A percentile compares a stretch with the other conserved stretches of the same genome.
phyloP scores from a whole-genome alignment of 2,329 filamentous ascomycete genomes.

The Calonectria multiphialidica region DNA sequence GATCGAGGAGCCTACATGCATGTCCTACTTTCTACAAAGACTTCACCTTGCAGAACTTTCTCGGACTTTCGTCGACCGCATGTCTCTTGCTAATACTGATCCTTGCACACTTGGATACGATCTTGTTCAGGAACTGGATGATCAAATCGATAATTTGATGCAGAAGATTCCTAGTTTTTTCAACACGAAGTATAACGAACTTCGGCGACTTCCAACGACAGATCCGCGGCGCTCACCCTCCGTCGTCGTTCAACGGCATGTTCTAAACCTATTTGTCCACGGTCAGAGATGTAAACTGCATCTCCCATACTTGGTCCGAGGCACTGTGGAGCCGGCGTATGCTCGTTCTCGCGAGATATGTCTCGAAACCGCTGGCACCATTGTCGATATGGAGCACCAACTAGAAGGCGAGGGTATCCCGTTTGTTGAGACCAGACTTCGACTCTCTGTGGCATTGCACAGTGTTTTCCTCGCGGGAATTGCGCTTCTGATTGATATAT shows the following conservation, averaged over 20 bases:
- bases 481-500: slow-evolving; percentile 49
- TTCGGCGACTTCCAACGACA: slow-evolving; percentile 35
- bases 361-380: slow-evolving; percentile 46
- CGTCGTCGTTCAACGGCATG: slow-evolving; percentile 48
- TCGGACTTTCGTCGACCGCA: slow-evolving; percentile 50
- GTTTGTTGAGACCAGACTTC: slow-evolving; percentile 45
- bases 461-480: slow-evolving; percentile 51
- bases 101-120: slow-evolving; percentile 48
- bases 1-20: slow-evolving; percentile 46
- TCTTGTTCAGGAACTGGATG: slow-evolving; percentile 49
- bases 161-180: slow-evolving; percentile 47
- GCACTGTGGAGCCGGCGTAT: slow-evolving; percentile 48
- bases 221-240: slow-evolving; percentile 38
- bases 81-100: slow-evolving; percentile 38
- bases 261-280: slow-evolving; percentile 48
- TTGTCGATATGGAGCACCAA: slow-evolving; percentile 46
- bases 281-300: slow-evolving; percentile 52
- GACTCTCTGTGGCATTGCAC: slow-evolving; percentile 46
- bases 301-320: slow-evolving; percentile 50
- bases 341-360: slow-evolving; percentile 48
- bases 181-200: slow-evolving; percentile 31
- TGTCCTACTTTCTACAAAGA: slow-evolving; percentile 54
- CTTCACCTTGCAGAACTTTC: slow-evolving; percentile 52
- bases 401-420: slow-evolving; percentile 42
- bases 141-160: slow-evolving; percentile 43